Base-by-base conservation (phyloP, 148 eudicot species). In the Vaccinium corymbosum region DNA sequence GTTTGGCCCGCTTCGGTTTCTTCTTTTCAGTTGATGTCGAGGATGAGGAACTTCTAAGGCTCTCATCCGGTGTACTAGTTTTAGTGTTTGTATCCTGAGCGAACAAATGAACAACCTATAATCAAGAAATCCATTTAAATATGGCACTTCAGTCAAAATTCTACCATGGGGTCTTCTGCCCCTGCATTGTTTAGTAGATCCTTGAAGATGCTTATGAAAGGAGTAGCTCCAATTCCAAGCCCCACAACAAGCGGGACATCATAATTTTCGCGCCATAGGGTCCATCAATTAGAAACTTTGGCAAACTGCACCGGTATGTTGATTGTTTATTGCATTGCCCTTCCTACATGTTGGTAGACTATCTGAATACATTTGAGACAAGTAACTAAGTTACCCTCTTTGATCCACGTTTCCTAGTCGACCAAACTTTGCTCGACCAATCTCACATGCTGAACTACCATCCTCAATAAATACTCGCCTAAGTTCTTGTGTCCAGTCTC, bases 141-240 rank as follows among this genome's bases (percentile, higher is more conserved):
- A 76, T 3, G 25, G 48, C 61, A 1, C 32, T 42, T 38, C 0
- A 53, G 48, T 68, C 56, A 59, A 80, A 57, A 83, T 46, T 87
- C 17, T 90, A 93, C 98, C 83, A 84, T 72, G 82, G 85, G 88
- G 42, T 91, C 90, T 76, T 89, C 94, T 73, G 80, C 42, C 87
- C 90, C 89, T 62, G 92, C 88, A 76, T 89, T 91, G 90, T 95
- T 95, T 64, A 95, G 59, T 76, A 97, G 93, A 90, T 97, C 98
- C 85, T 89, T 92, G 13, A 97, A 91, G 80, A 97, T 93, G 86
- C 98, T 95, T 83, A 97, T 89, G 84, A 95, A 97, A 86, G 99
- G 99, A 12, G 99, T 96, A 62, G 99, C 99, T 85, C 99, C 99
- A 29, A 96, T 96, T 80, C 99, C 99, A 51, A 96, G 94, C 59